Base-by-base conservation (phyloP, 768 basidiomycete species). In the Naganishia antarctica region DNA sequence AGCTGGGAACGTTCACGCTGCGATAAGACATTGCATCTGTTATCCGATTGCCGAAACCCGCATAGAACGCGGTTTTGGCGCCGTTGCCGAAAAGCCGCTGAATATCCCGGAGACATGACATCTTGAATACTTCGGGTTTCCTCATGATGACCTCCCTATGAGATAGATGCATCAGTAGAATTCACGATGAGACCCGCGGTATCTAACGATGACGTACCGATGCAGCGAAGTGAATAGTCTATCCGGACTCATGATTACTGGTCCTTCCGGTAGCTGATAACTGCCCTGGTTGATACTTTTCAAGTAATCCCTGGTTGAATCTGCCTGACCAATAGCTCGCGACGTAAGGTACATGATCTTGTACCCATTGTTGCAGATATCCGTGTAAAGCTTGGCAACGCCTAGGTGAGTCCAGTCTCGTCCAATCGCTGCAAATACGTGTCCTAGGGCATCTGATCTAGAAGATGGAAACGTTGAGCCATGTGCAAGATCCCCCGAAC, bases 121-220 rank as follows among this genome's bases (percentile, higher is more conserved):
- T 99, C 80, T 99, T 99, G 84, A 99, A 99, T n/a, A 98, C 84
- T 74, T 99, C 96, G 0, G 96, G 96, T 77, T 98, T 97, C 40
- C 93, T 87, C 88, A 98, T 89, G 73, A 99, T 94, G 16, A 99
- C 94, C 79, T 99, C 96, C 4, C 92, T 96, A 0, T 9, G 2
- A n/a, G 29, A 9, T 23, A 43, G 60, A 28, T 9, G 13, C 16
- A 32, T 29, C 15, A 31, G 5, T 40, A 37, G 46, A 2, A 32
- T 16, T n/a, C n/a, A n/a, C 25, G 41, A n/a, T 40, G 12, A 51
- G 28, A 50, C 37, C 7, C 37, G 18, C 15, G 11, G 12, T 29
- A 51, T 21, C 18, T 1, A 23, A 21, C n/a, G 16, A 29, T 8
- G 25, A 73, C 85, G 68, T 69, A 91, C 92, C 96, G 85, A 78